phyloP scores from a whole-genome alignment of 352 stramenopile species.

The Pythium plurisporium region DNA sequence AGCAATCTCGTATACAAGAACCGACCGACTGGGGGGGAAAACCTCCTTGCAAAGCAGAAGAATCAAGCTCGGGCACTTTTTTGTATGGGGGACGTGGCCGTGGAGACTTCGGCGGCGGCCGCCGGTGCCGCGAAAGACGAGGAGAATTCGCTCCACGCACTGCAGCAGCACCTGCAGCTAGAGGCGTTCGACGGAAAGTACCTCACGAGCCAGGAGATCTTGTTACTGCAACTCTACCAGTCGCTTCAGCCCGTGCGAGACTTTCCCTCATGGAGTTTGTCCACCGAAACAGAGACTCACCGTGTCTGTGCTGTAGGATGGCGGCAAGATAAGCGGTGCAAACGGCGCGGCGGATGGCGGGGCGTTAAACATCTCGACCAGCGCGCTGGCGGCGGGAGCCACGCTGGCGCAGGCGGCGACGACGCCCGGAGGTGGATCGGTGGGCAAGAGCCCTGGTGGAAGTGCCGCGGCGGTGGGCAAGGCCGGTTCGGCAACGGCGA shows the following conservation, averaged over 20 bases:
- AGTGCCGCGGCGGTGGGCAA: slow-evolving; percentile 3
- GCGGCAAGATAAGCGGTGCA: slow-evolving; percentile 1
- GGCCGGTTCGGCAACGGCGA: slow-evolving; percentile 3
- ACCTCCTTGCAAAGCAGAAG: too few species aligned
- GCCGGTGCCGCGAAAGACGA: slow-evolving; percentile 35
- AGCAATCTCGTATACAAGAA: slow-evolving; percentile 1
- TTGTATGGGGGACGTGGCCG: slow-evolving; percentile 12
- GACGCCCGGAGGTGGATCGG: slow-evolving; percentile 7
- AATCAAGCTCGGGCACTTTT: too few species aligned
- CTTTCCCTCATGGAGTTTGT: neutral
- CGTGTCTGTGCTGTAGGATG: slow-evolving; percentile 1
- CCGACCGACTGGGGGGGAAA: neutral
- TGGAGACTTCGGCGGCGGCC: slow-evolving; percentile 6
- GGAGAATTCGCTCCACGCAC: slow-evolving; percentile 35
- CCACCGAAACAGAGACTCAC: neutral
- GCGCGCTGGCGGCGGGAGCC: neutral
- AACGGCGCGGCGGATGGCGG: slow-evolving; percentile 9
- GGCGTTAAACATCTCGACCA: slow-evolving; percentile 3
- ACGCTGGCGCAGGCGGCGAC: slow-evolving; percentile 2
- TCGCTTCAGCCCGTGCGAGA: slow-evolving; percentile 27
- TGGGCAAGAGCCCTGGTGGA: neutral
- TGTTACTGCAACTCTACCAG: slow-evolving; percentile 65
- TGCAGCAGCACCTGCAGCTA: slow-evolving; percentile 76
- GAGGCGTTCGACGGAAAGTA: slow-evolving; percentile 64
- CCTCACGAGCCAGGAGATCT: slow-evolving; percentile 74